Percentiles rank a stretch among this genome's conserved stretches.
phyloP scores from a whole-genome alignment of 805 yeast species.

The Candida quercuum region DNA sequence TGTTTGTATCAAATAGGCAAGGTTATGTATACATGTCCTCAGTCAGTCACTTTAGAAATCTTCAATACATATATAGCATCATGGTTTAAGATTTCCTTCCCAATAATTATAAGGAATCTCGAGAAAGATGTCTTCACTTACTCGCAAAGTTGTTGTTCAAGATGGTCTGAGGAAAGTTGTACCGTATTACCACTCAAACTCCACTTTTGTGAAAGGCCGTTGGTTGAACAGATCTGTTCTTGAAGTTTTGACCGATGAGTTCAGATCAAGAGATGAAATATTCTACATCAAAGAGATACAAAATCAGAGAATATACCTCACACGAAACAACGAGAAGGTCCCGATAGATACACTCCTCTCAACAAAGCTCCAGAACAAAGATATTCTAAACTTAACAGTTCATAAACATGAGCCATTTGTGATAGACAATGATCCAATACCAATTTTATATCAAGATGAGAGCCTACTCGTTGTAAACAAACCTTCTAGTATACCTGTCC shows the following conservation, averaged over 20 bases:
- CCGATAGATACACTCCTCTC: not conserved
- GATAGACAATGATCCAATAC: slow-evolving; percentile 19
- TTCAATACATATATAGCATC: too few species aligned
- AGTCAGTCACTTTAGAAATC: too few species aligned
- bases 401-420: slow-evolving; percentile 78
- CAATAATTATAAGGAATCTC: too few species aligned
- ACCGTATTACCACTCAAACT: slow-evolving; percentile 46
- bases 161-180: slow-evolving; percentile 53
- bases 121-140: too few species aligned
- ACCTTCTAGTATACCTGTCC: slow-evolving; percentile 92
- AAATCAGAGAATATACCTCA: not conserved
- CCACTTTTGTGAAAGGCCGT: slow-evolving; percentile 18
- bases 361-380: slow-evolving; percentile 22
- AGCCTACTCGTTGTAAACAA: slow-evolving; percentile 80
- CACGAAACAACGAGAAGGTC: not conserved
- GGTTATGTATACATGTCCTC: too few species aligned
- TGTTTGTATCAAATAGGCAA: too few species aligned
- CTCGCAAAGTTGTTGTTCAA: not conserved
- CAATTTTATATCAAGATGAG: slow-evolving; percentile 45
- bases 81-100: too few species aligned
- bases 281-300: slow-evolving; percentile 6
- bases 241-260: slow-evolving; percentile 17
- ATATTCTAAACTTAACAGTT: slow-evolving; percentile 19
- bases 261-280: slow-evolving; percentile 11
- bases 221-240: slow-evolving; percentile 18